Evolutionary conservation across 768 basidiomycete genomes (phyloP).

Genomic region (Lactarius vividus): DNA sequence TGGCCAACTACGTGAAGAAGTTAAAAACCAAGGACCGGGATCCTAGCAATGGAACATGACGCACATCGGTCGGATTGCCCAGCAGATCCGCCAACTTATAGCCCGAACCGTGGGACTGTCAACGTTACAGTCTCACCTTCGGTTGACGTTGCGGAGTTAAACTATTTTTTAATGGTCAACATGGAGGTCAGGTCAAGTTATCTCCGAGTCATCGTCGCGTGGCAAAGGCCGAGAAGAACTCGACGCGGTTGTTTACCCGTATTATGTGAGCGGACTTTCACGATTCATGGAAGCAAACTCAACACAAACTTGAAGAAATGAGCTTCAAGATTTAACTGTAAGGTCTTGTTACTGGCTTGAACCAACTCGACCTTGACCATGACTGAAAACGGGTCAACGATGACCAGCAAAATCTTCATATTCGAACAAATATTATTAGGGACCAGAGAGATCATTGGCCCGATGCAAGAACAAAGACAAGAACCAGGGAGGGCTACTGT

Average conservation of each 20-base stretch:
- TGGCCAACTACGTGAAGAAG: neutral
- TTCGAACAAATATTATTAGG: neutral
- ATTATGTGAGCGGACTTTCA: too few species aligned
- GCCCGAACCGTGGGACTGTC: neutral
- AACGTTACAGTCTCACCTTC: neutral
- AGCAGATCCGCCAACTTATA: neutral
- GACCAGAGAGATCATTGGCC: neutral
- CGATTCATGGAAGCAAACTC: too few species aligned
- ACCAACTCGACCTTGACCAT: too few species aligned
- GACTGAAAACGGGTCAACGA: too few species aligned
- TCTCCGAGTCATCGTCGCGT: neutral
- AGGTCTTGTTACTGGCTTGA: too few species aligned
- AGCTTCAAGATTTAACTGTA: too few species aligned
- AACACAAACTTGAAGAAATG: too few species aligned
- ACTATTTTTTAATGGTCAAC: neutral
- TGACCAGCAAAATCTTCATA: neutral
- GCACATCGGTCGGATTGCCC: neutral
- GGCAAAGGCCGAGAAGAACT: neutral
- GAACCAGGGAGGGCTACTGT: neutral
- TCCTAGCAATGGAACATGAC: conserved; percentile 1
- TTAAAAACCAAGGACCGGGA: conserved; percentile 18
- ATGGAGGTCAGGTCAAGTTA: neutral
- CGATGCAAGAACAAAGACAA: neutral
- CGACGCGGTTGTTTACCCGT: too few species aligned
- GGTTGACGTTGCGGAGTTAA: neutral